These are phyloP conservation scores for Puccinia hordei DNA, from an alignment of 1,284 basidiomycete species.

Conservation along the genomic window DNA sequence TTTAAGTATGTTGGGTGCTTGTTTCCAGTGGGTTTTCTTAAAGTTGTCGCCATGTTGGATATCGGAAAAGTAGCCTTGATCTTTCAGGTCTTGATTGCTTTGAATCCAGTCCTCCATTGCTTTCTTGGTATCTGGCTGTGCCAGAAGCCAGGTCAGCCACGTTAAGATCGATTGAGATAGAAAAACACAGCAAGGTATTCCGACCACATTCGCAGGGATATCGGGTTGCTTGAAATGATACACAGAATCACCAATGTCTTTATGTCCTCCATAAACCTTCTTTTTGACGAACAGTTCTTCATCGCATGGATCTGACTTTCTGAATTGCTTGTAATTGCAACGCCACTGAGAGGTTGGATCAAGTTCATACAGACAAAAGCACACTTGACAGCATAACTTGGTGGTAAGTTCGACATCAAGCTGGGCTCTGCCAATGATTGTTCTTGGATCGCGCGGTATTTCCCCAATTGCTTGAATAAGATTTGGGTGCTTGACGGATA, in stretches of 20 bases:
- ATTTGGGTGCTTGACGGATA: not conserved
- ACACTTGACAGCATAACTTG: slow-evolving; percentile 8
- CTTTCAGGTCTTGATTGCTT: not conserved
- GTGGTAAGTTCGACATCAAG: not conserved
- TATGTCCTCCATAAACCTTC: no score
- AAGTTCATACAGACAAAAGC: slow-evolving; percentile 23
- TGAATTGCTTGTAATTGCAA: no score
- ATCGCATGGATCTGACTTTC: no score
- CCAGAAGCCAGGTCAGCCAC: slow-evolving; percentile 29
- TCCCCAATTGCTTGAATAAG: not conserved
- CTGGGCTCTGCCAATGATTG: not conserved
- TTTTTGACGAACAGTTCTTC: no score
- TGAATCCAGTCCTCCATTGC: slow-evolving; percentile 10
- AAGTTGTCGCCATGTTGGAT: slow-evolving; percentile 31
- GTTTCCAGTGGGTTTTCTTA: not conserved
- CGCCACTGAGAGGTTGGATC: not conserved
- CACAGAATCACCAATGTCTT: not conserved
- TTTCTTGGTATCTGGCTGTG: slow-evolving; percentile 25
- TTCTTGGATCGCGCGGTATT: slow-evolving; percentile 21
- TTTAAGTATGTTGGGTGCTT: not conserved
- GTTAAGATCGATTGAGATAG: no score
- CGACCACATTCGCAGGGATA: not conserved
- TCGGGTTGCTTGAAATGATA: not conserved
- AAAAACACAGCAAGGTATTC: no score
- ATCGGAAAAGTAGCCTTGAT: slow-evolving; percentile 6